phyloP scores from a whole-genome alignment of 2,329 filamentous ascomycete species.

The Plenodomus lindquistii region DNA sequence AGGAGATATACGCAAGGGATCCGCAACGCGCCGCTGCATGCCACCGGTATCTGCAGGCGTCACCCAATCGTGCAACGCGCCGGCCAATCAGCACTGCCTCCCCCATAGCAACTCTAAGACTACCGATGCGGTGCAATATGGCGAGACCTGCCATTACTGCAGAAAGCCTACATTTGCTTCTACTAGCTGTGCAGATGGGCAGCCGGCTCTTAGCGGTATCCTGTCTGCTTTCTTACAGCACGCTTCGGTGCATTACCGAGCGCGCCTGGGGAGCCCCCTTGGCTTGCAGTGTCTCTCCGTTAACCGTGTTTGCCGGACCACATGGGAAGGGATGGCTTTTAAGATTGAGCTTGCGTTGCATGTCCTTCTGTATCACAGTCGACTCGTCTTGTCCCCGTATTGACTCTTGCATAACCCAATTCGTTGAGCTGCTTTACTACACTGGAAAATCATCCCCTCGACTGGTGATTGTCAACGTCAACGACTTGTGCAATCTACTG shows the following conservation, averaged over 20 bases:
- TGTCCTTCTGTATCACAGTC: constrained; percentile 35
- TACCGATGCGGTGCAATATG: constrained; percentile 38
- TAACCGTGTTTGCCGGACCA: constrained; percentile 31
- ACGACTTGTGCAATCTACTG: neutral
- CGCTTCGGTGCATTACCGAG: constrained; percentile 24
- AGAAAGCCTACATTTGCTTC: constrained; percentile 30
- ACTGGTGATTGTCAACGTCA: constrained; percentile 2
- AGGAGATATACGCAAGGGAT: constrained; percentile 31
- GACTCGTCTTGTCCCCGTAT: constrained; percentile 17
- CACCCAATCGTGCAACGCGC: constrained; percentile 27
- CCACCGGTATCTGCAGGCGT: constrained; percentile 33
- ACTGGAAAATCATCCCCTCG: constrained; percentile 7
- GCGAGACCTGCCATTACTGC: constrained; percentile 35
- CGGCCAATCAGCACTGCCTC: constrained; percentile 29
- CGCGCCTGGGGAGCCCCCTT: constrained; percentile 16
- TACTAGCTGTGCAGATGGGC: constrained; percentile 17
- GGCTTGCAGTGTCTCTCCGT: constrained; percentile 9
- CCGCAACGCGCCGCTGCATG: constrained; percentile 31
- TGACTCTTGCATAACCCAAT: constrained; percentile 13
- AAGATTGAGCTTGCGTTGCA: constrained; percentile 41
- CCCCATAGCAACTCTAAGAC: constrained; percentile 24
- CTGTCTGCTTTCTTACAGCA: constrained; percentile 9
- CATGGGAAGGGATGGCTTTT: constrained; percentile 38
- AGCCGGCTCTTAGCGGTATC: constrained; percentile 14
- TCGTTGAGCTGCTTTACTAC: constrained; percentile 12